These are phyloP conservation scores for Closterium sp. DNA, from an alignment of 139 green algal genomes.

Conservation along the genomic window DNA sequence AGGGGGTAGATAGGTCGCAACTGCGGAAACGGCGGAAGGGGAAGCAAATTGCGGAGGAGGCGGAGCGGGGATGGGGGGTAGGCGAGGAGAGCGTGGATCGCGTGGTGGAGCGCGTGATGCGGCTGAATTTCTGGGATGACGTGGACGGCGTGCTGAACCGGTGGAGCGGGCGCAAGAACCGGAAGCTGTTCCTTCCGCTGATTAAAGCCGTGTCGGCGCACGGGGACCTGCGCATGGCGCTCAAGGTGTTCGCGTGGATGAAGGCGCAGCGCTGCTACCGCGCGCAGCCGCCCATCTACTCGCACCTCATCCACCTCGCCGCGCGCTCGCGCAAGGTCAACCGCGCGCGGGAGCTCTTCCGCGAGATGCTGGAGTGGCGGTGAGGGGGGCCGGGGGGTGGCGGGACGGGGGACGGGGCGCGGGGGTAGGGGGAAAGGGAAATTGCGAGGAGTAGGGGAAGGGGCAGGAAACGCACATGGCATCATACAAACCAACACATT, in stretches of 20 bases:
- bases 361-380: conserved; percentile 11
- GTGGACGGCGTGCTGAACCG: conserved; percentile 18
- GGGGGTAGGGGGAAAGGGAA: not conserved
- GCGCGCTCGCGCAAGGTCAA: not conserved
- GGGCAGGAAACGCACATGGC: too few relatives aligned
- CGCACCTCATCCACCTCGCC: not conserved
- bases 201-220: conserved; percentile 10
- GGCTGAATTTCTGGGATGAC: conserved; percentile 8
- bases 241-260: conserved; percentile 14
- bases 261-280: conserved; percentile 9
- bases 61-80: not conserved
- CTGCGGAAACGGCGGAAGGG: not conserved
- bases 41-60: not conserved
- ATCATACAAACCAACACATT: not conserved
- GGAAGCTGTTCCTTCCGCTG: conserved; percentile 7
- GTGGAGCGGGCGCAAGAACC: conserved; percentile 13
- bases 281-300: not conserved
- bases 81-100: not conserved
- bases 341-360: conserved; percentile 1
- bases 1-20: not conserved
- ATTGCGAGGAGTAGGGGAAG: not conserved
- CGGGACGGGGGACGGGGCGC: not conserved
- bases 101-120: not conserved
- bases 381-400: not conserved
- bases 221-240: not conserved